These are phyloP conservation scores for Aspergillus quadrilineatus DNA, from an alignment of 2,329 filamentous ascomycete species.

Conservation along the genomic window DNA sequence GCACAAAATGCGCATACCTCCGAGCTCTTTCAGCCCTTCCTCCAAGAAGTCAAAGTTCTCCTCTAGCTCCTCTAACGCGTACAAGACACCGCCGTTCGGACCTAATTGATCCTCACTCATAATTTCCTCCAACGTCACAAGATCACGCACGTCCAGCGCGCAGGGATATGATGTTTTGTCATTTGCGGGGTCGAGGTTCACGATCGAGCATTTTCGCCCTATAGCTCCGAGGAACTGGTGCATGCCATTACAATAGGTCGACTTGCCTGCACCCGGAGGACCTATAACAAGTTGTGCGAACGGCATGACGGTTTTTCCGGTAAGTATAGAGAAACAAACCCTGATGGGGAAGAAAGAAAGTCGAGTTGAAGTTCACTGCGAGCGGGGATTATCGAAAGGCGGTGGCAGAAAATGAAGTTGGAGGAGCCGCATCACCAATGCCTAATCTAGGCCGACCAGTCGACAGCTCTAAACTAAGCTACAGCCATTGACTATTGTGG, in stretches of 20 bases:
- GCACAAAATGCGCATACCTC: conserved; percentile 45
- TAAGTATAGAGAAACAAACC: not conserved
- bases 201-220: conserved; percentile 87
- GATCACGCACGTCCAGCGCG: conserved; percentile 83
- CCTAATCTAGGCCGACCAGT: conserved; percentile 20
- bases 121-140: conserved; percentile 89
- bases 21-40: conserved; percentile 72
- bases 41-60: conserved; percentile 92
- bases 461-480: conserved; percentile 16
- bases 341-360: not conserved
- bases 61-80: conserved; percentile 92
- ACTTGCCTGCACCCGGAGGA: conserved; percentile 94
- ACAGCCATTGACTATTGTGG: conserved; percentile 3
- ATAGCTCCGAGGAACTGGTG: conserved; percentile 97
- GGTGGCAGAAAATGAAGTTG: conserved; percentile 36
- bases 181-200: conserved; percentile 97
- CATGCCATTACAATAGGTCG: conserved; percentile 98
- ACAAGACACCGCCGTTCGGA: conserved; percentile 88
- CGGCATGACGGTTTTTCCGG: conserved; percentile 45
- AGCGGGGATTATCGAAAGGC: conserved; percentile 27
- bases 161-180: conserved; percentile 85
- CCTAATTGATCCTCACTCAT: conserved; percentile 90
- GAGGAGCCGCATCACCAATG: conserved; percentile 25
- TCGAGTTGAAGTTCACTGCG: not conserved
- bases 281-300: conserved; percentile 82